phyloP scores from a whole-genome alignment of 176 grass and related monocot species.

The bread wheat (Triticum aestivum) region IWGSC_CS_RefSeq_v2.1 NC_057805.1:515793217-515793716 shows the following conservation, averaged over 20 bases:
- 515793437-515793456: constrained; percentile 88
- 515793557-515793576: not conserved
- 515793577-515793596: constrained; percentile 58
- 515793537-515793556: not conserved
- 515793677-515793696: constrained; percentile 90
- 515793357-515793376: constrained; percentile 29
- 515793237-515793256: constrained; percentile 80
- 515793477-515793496: constrained; percentile 95
- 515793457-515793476: constrained; percentile 64
- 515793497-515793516: constrained; percentile 13
- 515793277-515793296: constrained; percentile 92
- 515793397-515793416: constrained; percentile 70
- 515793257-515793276: constrained; percentile 91
- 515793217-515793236: constrained; percentile 17
- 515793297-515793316: constrained; percentile 52
- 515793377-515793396: not conserved
- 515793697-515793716: constrained; percentile 61
- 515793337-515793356: not conserved
- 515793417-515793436: constrained; percentile 92
- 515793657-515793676: constrained; percentile 90
- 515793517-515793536: not conserved
- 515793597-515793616: constrained; percentile 69
- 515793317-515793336: not conserved
- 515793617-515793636: constrained; percentile 56
- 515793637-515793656: constrained; percentile 67